Conservation (phyloP, 2,329 filamentous ascomycete species). For the Fusarium miscanthi region DNA sequence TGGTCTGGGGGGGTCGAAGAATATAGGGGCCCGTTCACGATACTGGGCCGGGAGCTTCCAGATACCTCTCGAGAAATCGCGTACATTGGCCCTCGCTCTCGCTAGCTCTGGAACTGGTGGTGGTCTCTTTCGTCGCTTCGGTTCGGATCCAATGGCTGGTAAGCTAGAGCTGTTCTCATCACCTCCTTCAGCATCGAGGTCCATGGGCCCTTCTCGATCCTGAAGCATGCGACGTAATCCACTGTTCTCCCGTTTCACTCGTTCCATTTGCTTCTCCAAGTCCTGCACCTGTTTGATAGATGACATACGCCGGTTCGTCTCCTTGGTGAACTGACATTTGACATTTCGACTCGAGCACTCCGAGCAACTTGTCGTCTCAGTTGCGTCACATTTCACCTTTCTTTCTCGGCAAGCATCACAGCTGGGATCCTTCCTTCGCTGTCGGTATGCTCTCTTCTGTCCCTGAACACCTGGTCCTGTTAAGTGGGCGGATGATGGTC, state of each 20-base stretch:
- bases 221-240: slow-evolving; percentile 75
- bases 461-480: slow-evolving; percentile 65
- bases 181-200: slow-evolving; percentile 58
- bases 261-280: slow-evolving; percentile 88
- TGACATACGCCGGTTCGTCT: slow-evolving; percentile 98
- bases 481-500: slow-evolving; percentile 50
- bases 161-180: slow-evolving; percentile 66
- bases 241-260: slow-evolving; percentile 82
- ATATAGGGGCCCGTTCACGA: slow-evolving; percentile 61
- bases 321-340: slow-evolving; percentile 98
- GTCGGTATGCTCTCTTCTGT: slow-evolving; percentile 93
- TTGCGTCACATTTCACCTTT: slow-evolving; percentile 92
- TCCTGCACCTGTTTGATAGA: slow-evolving; percentile 99
- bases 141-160: slow-evolving; percentile 73
- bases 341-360: slow-evolving; percentile 97
- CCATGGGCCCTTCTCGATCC: slow-evolving; percentile 62
- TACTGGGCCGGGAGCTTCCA: slow-evolving; percentile 81
- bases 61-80: slow-evolving; percentile 79
- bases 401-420: slow-evolving; percentile 95
- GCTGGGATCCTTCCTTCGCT: slow-evolving; percentile 94
- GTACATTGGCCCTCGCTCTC: slow-evolving; percentile 77
- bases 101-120: slow-evolving; percentile 75
- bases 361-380: slow-evolving; percentile 94
- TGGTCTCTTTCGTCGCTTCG: slow-evolving; percentile 70
- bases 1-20: slow-evolving; percentile 66